phyloP scores from a whole-genome alignment of 1,284 basidiomycete genomes.

The Erythrobasidium hasegawianum region DNA sequence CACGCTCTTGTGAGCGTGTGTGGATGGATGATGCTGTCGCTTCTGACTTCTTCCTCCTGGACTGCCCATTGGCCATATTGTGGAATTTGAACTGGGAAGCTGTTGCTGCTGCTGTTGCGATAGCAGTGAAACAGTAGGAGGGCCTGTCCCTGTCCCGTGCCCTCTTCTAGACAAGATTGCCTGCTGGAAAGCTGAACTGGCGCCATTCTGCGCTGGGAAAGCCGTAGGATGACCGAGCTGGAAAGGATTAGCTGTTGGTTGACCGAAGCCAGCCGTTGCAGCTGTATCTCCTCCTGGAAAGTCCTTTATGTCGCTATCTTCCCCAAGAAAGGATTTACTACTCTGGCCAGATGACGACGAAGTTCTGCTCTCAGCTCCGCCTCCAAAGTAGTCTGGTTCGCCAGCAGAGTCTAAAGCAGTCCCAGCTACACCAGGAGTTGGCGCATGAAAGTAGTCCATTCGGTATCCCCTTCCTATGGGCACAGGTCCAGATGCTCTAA shows the following conservation, averaged over 20 bases:
- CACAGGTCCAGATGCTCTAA: too few species aligned
- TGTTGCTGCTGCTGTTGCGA: neutral
- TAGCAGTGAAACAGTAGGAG: neutral
- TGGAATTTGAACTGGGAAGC: neutral
- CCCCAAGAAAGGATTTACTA: too few species aligned
- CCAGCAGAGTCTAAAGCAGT: too few species aligned
- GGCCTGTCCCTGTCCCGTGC: constrained; percentile 10
- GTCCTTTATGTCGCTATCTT: too few species aligned
- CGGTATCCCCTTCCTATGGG: too few species aligned
- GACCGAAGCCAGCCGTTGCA: neutral
- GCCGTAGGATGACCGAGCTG: constrained; percentile 1
- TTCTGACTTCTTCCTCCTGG: neutral
- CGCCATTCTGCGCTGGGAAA: constrained; percentile 7
- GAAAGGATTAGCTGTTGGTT: constrained; percentile 6
- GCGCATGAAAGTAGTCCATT: too few species aligned
- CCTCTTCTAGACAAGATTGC: constrained; percentile 37
- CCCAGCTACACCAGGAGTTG: too few species aligned
- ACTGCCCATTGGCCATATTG: neutral
- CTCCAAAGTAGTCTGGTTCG: too few species aligned
- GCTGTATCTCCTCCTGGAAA: too few species aligned
- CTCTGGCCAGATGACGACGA: too few species aligned
- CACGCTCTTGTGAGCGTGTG: constrained; percentile 2
- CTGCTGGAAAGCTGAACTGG: constrained; percentile 4
- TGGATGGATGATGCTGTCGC: constrained; percentile 1
- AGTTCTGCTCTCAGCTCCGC: too few species aligned